Percentiles rank a stretch among this genome's conserved stretches.
These are phyloP conservation scores for Sporormia fimetaria DNA, from an alignment of 495 filamentous ascomycete species.

Conservation along the genomic window DNA sequence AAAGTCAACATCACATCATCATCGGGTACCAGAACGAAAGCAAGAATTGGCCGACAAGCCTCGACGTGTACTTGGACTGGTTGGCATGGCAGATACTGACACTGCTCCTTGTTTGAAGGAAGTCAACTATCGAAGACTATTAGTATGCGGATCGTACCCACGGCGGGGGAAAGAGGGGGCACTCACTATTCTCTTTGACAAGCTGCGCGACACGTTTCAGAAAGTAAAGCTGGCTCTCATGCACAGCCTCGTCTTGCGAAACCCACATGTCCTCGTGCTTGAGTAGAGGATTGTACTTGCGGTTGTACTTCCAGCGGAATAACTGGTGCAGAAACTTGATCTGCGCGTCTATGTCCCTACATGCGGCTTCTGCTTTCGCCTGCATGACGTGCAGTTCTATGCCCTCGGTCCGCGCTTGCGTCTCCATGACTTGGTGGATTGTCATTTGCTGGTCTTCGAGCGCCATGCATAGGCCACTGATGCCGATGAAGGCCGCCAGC, in stretches of 20 bases:
- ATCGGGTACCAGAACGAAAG: slow-evolving; percentile 30
- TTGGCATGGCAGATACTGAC: slow-evolving; percentile 25
- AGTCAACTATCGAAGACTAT: slow-evolving; percentile 27
- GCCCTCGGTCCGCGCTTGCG: slow-evolving; percentile 19
- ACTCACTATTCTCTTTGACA: slow-evolving; percentile 31
- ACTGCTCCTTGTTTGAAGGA: slow-evolving; percentile 21
- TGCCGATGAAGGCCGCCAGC: slow-evolving; percentile 30
- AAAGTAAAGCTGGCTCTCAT: slow-evolving; percentile 20
- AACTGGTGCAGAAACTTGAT: slow-evolving; percentile 29
- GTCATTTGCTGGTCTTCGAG: slow-evolving; percentile 33
- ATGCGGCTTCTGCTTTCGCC: slow-evolving; percentile 21
- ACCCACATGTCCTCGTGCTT: slow-evolving; percentile 23
- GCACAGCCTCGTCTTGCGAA: slow-evolving; percentile 13
- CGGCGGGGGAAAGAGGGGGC: background rate
- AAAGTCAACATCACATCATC: too few species aligned
- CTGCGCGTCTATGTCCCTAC: slow-evolving; percentile 28
- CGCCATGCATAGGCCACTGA: slow-evolving; percentile 31
- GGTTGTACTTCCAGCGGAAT: slow-evolving; percentile 33
- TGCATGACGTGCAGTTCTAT: slow-evolving; percentile 13
- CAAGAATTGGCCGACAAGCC: slow-evolving; percentile 31
- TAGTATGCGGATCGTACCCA: background rate
- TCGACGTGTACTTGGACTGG: slow-evolving; percentile 30
- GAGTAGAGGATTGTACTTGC: slow-evolving; percentile 24
- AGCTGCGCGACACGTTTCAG: slow-evolving; percentile 24
- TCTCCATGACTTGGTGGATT: slow-evolving; percentile 29